These are phyloP conservation scores for Vanderwaltozyma polyspora DNA, from an alignment of 805 yeast genomes.

Conservation along the genomic window DNA sequence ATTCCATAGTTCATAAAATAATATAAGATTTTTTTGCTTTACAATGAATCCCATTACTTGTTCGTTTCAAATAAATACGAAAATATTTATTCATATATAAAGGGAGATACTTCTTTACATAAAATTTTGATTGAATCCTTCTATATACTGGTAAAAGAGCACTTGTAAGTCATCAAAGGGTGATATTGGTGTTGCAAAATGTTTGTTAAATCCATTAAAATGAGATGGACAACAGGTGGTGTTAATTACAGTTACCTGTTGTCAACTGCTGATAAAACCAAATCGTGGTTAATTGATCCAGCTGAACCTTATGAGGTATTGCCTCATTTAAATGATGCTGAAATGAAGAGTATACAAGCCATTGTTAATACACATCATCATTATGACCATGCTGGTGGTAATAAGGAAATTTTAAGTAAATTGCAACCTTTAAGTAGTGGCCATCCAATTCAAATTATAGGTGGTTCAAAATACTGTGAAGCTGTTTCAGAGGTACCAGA, in stretches of 20 bases:
- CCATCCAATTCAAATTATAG: slow-evolving; percentile 57
- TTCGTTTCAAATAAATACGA: too few relatives aligned
- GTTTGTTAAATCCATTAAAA: slow-evolving; percentile 75
- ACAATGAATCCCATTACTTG: too few relatives aligned
- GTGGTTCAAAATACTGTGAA: slow-evolving; percentile 31
- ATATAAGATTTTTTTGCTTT: too few relatives aligned
- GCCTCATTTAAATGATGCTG: slow-evolving; percentile 32
- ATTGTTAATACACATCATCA: slow-evolving; percentile 96
- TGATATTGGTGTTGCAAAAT: slow-evolving; percentile 30
- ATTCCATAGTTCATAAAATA: too few relatives aligned
- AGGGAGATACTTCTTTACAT: too few relatives aligned
- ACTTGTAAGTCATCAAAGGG: too few relatives aligned
- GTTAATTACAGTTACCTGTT: slow-evolving; percentile 73
- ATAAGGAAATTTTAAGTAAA: slow-evolving; percentile 28
- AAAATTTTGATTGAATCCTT: too few relatives aligned
- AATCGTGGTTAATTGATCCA: slow-evolving; percentile 81
- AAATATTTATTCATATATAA: too few relatives aligned
- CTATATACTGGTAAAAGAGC: too few relatives aligned
- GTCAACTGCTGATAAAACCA: slow-evolving; percentile 39
- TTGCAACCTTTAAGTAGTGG: slow-evolving; percentile 28
- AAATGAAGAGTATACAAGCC: slow-evolving; percentile 44
- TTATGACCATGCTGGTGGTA: slow-evolving; percentile 89
- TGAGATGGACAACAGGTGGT: slow-evolving; percentile 93
- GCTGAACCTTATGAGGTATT: slow-evolving; percentile 71
- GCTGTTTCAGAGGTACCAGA: slow-evolving; percentile 57